These are phyloP conservation scores for Microstegium vimineum DNA, from an alignment of 176 grass and related monocot species.

Conservation along the genomic window DNA sequence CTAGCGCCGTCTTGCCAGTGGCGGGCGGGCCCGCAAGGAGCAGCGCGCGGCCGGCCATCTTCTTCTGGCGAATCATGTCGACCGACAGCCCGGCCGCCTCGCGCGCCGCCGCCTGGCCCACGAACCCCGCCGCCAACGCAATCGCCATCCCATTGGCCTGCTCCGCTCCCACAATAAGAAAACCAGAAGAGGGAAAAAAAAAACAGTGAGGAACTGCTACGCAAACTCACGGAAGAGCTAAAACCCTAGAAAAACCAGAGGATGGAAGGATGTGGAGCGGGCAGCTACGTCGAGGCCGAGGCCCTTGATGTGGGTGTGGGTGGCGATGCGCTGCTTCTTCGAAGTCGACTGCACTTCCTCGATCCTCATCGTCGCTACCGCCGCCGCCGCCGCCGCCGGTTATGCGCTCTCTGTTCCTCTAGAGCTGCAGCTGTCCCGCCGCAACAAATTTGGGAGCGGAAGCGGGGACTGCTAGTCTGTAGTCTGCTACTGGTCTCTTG, in stretches of 20 bases:
- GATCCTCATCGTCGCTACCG: conserved; percentile 59
- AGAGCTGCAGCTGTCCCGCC: not conserved
- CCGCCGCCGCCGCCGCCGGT: conserved; percentile 3
- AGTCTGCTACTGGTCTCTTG: not conserved
- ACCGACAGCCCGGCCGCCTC: conserved; percentile 65
- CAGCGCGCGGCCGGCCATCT: conserved; percentile 92
- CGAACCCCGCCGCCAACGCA: conserved; percentile 73
- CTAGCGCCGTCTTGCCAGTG: conserved; percentile 88
- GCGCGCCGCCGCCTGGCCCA: conserved; percentile 77
- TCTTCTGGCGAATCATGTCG: conserved; percentile 96
- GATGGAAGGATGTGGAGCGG: not conserved
- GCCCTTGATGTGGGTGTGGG: conserved; percentile 94
- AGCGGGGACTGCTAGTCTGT: too few relatives aligned
- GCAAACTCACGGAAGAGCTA: not conserved
- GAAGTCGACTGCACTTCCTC: conserved; percentile 91
- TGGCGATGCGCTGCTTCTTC: conserved; percentile 91
- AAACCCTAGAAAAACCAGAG: conserved; percentile 34
- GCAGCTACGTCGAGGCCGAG: conserved; percentile 84
- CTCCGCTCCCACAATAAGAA: not conserved
- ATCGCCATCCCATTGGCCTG: conserved; percentile 63
- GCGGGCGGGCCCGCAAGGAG: conserved; percentile 82
- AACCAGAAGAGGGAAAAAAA: not conserved
- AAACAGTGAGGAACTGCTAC: not conserved
- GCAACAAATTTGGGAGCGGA: not conserved
- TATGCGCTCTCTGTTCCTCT: not conserved